A percentile compares a stretch with the other conserved stretches of the same genome.
Evolutionary conservation across 371 early-diverging fungal species (phyloP).

Genomic region (Lichtheimia corymbifera): DNA sequence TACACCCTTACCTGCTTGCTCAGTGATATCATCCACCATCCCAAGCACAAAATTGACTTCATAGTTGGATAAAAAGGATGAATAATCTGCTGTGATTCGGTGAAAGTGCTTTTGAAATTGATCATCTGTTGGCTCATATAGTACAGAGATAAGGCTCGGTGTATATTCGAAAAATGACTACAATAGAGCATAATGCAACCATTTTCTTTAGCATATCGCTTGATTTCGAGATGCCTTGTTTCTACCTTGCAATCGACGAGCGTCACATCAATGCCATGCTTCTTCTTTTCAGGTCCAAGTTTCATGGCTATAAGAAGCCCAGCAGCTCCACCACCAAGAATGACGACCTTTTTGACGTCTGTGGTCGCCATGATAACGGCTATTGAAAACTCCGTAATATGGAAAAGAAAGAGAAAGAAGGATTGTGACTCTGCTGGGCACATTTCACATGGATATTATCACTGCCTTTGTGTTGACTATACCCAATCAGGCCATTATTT

Average conservation of each 20-base stretch:
- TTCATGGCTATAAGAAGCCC: constrained; percentile 32
- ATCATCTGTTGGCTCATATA: constrained; percentile 28
- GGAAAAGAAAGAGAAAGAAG: not conserved
- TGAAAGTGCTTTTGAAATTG: constrained; percentile 26
- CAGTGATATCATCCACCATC: constrained; percentile 20
- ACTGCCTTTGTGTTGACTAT: no score
- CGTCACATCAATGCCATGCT: constrained; percentile 27
- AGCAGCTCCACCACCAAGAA: constrained; percentile 45
- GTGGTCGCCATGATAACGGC: not conserved
- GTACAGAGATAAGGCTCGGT: constrained; percentile 35
- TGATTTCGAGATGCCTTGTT: not conserved
- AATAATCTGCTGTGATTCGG: constrained; percentile 27
- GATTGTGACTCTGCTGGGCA: no score
- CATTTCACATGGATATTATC: no score
- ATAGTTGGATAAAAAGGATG: constrained; percentile 5
- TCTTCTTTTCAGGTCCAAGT: constrained; percentile 15
- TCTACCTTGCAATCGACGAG: constrained; percentile 40
- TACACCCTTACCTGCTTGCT: constrained; percentile 25
- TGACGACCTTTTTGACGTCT: constrained; percentile 21
- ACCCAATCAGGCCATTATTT: no score
- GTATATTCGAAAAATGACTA: constrained; percentile 46
- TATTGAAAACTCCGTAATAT: not conserved
- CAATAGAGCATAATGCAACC: not conserved
- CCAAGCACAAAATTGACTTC: constrained; percentile 28
- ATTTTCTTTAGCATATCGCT: not conserved